These are phyloP conservation scores for Meyerozyma athensensis DNA, from an alignment of 1,139 yeast genomes.

Conservation along the genomic window DNA sequence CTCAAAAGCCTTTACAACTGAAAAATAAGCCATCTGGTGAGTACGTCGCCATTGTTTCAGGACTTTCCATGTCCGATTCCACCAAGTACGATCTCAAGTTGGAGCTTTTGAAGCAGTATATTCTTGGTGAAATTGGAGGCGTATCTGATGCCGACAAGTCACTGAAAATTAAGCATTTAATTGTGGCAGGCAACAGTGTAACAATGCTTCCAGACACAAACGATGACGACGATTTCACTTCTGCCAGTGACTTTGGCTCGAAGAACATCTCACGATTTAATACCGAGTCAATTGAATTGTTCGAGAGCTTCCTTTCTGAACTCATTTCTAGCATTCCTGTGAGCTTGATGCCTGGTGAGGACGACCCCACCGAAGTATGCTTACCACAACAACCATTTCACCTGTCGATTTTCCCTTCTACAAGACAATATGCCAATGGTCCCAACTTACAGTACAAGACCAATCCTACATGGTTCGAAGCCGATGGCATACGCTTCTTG, in stretches of 20 bases:
- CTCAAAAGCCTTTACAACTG: slow-evolving; percentile 41
- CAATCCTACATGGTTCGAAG: slow-evolving; percentile 69
- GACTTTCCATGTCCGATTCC: slow-evolving; percentile 53
- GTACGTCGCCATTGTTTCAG: slow-evolving; percentile 66
- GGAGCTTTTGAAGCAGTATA: slow-evolving; percentile 64
- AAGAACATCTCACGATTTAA: slow-evolving; percentile 48
- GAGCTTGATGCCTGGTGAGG: slow-evolving; percentile 75
- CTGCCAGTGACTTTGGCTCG: slow-evolving; percentile 47
- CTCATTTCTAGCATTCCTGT: slow-evolving; percentile 59
- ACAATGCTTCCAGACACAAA: slow-evolving; percentile 23
- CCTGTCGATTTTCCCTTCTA: slow-evolving; percentile 56
- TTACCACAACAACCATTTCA: slow-evolving; percentile 91
- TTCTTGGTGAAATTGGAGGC: slow-evolving; percentile 63
- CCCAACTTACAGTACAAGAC: slow-evolving; percentile 48
- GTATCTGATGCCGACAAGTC: slow-evolving; percentile 21
- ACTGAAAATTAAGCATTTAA: slow-evolving; percentile 44
- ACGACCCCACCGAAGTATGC: slow-evolving; percentile 79
- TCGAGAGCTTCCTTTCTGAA: slow-evolving; percentile 61
- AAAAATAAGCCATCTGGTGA: slow-evolving; percentile 10
- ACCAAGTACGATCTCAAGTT: slow-evolving; percentile 39
- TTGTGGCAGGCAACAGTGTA: slow-evolving; percentile 79
- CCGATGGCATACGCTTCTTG: slow-evolving; percentile 52
- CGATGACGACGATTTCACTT: slow-evolving; percentile 27
- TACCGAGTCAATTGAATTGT: slow-evolving; percentile 31
- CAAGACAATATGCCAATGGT: slow-evolving; percentile 39